Evolutionary conservation across 2,329 filamentous ascomycete genomes (phyloP), one percentile per base, ranked within the genome.

Genomic region (Geosmithia flava): DNA sequence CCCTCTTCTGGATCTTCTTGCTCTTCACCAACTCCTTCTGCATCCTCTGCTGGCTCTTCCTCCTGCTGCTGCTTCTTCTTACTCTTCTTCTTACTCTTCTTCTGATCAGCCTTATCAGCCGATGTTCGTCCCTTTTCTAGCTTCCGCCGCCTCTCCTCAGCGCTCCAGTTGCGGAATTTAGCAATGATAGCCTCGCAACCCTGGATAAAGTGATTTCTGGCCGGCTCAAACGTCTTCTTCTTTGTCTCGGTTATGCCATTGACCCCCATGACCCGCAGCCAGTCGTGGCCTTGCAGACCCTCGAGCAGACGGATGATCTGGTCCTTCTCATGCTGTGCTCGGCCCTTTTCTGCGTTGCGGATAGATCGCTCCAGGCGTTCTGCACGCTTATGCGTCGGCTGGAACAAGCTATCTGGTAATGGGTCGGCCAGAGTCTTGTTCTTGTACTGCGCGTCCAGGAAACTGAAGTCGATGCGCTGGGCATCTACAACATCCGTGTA

Each of bases 241-340:
- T 87, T 87, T 20, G 80, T 81, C 59, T 96, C 90, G 0, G 88
- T 94, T 39, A 94, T 69, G 19, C 78, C 87, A 53, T 81, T 91
- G 33, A 97, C 84, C 23, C 91, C 93, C 81, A 98, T 89, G 3
- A 90, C 78, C 52, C 86, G 83, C 49, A 96, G 72, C 93, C 93
- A 98, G 64, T 97, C 93, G 50, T 86, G 87, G 2, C 91, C 87
- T 61, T 88, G 85, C 1, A 98, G 74, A 17, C 88, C 88, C 48
- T 93, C 88, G 7, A 96, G 73, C 16, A 83, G 64, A 33, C 79
- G 72, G 48, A 79, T 74, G 41, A 83, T 76, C 55, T 81, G 78
- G 51, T 82, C 78, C 54, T 75, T 79, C 55, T 83, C 80, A 68
- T 83, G 80, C 54, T 83, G 78, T 16, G 80, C 80, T 10, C 78